Evolutionary conservation across 2,329 filamentous ascomycete genomes (phyloP).

Genomic region (Colletotrichum ledebouriae): DNA sequence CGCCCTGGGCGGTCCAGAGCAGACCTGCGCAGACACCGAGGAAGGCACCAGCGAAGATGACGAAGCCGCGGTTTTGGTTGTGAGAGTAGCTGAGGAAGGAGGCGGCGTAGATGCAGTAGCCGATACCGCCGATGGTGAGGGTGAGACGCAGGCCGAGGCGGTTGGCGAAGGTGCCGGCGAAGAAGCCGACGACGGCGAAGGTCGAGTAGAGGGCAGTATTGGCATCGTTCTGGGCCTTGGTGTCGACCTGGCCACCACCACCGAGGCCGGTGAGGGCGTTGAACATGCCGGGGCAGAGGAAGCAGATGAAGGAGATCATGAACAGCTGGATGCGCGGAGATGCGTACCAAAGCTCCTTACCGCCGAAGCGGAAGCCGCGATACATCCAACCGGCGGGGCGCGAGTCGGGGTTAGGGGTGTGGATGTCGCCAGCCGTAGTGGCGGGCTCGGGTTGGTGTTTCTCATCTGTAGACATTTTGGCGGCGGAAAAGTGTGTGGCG

Average conservation of each 20-base stretch:
- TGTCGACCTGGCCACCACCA: constrained; percentile 71
- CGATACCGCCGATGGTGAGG: constrained; percentile 79
- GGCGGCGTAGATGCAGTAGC: constrained; percentile 81
- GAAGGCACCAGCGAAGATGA: constrained; percentile 81
- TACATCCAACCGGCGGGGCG: constrained; percentile 76
- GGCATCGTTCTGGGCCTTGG: constrained; percentile 72
- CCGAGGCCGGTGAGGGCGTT: constrained; percentile 76
- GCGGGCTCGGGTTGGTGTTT: constrained; percentile 29
- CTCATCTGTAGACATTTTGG: constrained; percentile 35
- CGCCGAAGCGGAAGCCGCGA: constrained; percentile 68
- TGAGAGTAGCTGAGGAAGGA: constrained; percentile 80
- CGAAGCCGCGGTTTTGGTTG: constrained; percentile 76
- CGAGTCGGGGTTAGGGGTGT: constrained; percentile 39
- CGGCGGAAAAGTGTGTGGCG: constrained; percentile 1
- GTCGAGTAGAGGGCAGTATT: constrained; percentile 80
- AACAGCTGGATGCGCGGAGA: constrained; percentile 79
- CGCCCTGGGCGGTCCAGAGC: constrained; percentile 85
- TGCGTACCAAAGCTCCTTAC: constrained; percentile 75
- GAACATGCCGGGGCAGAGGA: constrained; percentile 81
- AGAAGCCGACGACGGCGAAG: constrained; percentile 76
- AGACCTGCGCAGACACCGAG: constrained; percentile 84
- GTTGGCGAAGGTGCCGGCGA: constrained; percentile 84
- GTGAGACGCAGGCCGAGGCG: constrained; percentile 77
- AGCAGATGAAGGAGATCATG: constrained; percentile 69
- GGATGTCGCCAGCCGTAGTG: constrained; percentile 8